Evolutionary conservation across 2,329 filamentous ascomycete genomes (phyloP), one percentile per base, ranked within the genome.

Genomic region (Scedosporium aurantiacum): DNA sequence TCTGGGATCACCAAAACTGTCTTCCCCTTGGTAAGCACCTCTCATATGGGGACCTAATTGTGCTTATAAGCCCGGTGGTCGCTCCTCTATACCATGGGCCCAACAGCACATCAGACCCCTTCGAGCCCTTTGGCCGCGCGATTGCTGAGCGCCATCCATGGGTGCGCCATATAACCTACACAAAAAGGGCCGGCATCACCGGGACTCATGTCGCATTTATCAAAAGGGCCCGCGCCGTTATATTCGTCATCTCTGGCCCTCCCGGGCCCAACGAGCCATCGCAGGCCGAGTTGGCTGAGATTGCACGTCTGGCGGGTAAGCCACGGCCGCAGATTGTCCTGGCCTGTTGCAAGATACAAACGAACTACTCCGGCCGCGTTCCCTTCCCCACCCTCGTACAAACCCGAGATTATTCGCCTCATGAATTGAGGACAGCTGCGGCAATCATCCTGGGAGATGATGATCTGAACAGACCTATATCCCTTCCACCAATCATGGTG

Each of bases 81-180:
- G 69, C 77, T 23, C 82, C 77, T 56, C 68, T 74, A 64, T 75
- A 72, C 66, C 73, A 71, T 63, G 73, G 73, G 65, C 66, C 74
- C 54, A 67, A 72, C 54, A 75, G 76, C 63, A 72, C 71, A 54
- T 77, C 73, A 67, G 89, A 92, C 69, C 89, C 88, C 0, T 91
- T 91, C 68, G 88, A 91, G 70, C 79, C 82, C 14, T 75, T 92
- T 18, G 89, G 88, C 21, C 79, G 80, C 64, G 81, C 83, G 54
- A 71, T 92, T 57, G 82, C 83, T 57, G 75, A 73, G 57, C 77
- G 81, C 65, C 85, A 88, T 67, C 74, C 79, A 2, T 79, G 78
- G 70, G 78, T 91, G 63, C 82, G 86, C 21, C 89, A 91, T 69
- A 82, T 90, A 52, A 87, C 89, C 5, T 92, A 90, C 67, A 82